A percentile compares a stretch with the other conserved stretches of the same genome.
Evolutionary conservation across 2,329 filamentous ascomycete genomes (phyloP).

Genomic region (Sarocladium strictum): DNA sequence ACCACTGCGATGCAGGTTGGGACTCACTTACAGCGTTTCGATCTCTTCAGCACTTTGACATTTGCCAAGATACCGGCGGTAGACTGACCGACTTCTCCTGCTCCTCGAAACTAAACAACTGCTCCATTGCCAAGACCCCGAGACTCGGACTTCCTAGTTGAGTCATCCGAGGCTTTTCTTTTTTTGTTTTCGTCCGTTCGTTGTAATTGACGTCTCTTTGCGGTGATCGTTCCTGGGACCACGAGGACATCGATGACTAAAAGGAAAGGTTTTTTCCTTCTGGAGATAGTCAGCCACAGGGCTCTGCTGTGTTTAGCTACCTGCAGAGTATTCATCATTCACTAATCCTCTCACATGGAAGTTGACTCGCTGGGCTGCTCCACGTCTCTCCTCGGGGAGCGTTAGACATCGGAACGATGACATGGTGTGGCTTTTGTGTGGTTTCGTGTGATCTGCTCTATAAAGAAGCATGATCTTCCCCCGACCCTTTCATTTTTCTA

Average conservation of each 20-base stretch:
- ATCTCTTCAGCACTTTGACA: not conserved
- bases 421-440: not conserved
- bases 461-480: not conserved
- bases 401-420: not conserved
- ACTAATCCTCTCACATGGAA: not conserved
- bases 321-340: not conserved
- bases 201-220: not conserved
- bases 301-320: not conserved
- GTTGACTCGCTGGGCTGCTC: not conserved
- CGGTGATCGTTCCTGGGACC: too few relatives aligned
- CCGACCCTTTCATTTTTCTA: not conserved
- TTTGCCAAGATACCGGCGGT: not conserved
- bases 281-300: too few relatives aligned
- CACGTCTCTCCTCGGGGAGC: not conserved
- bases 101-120: too few relatives aligned
- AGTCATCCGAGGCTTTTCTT: not conserved
- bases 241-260: too few relatives aligned
- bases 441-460: not conserved
- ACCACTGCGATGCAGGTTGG: not conserved
- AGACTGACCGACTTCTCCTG: not conserved
- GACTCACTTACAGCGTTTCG: not conserved
- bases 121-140: not conserved
- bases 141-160: not conserved
- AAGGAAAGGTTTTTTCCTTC: not conserved
- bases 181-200: too few relatives aligned